These are phyloP conservation scores for Symbiotaphrina buchneri DNA, from an alignment of 495 filamentous ascomycete genomes.

Conservation along the genomic window DNA sequence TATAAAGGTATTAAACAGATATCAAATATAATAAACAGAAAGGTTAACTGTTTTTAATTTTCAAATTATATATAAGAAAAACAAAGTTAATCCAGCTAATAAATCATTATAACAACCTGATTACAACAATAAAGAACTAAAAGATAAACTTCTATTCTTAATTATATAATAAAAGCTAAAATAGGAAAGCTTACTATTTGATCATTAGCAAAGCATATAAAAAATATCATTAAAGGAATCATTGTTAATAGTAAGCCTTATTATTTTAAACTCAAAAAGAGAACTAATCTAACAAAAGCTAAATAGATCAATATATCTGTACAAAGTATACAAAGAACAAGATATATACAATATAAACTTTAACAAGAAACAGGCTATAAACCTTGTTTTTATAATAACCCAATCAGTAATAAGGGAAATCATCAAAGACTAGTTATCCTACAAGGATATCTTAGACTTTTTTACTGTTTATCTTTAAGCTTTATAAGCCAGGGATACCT, in stretches of 20 bases:
- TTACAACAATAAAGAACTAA: not conserved
- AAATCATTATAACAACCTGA: not conserved
- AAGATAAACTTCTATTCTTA: not conserved
- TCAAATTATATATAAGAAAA: conserved; percentile 1
- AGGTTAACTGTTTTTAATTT: conserved; percentile 13
- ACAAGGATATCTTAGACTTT: not conserved
- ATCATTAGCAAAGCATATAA: not conserved
- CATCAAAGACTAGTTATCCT: not conserved
- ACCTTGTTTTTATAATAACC: no score
- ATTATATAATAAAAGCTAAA: not conserved
- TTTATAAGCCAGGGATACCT: not conserved
- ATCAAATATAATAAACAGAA: conserved; percentile 8
- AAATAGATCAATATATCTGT: no score
- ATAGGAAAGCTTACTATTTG: not conserved
- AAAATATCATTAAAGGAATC: not conserved
- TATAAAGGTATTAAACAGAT: conserved; percentile 8
- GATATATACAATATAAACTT: no score
- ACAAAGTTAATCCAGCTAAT: not conserved
- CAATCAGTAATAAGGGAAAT: not conserved
- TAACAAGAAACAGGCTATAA: no score
- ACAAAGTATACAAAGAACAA: no score
- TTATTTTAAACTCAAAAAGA: no score
- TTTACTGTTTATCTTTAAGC: no score
- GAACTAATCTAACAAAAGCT: no score
- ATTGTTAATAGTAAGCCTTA: not conserved